Evolutionary conservation across 805 yeast species (phyloP).

Genomic region (Peterozyma xylosa): DNA sequence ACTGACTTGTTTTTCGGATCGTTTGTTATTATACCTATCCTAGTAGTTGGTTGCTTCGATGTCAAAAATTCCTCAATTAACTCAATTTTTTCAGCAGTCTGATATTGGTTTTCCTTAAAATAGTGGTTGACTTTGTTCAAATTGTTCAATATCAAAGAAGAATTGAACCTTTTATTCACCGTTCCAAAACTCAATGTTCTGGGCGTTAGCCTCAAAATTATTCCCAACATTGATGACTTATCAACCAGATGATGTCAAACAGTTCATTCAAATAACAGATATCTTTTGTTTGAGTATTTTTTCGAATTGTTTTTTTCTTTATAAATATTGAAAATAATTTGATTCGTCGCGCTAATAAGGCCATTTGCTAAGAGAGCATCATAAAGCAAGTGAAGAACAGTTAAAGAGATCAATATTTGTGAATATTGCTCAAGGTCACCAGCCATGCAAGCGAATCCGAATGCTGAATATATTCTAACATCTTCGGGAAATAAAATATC

Average conservation of each 20-base stretch:
- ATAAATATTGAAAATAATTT: neutral
- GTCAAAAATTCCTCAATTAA: neutral
- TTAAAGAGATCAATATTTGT: too few species aligned
- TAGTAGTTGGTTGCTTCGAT: neutral
- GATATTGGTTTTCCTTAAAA: conserved; percentile 3
- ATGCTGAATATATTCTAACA: conserved; percentile 19
- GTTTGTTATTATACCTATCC: conserved; percentile 7
- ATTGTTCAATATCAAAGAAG: too few species aligned
- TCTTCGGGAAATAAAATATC: conserved; percentile 44
- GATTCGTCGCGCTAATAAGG: too few species aligned
- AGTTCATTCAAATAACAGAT: conserved; percentile 14
- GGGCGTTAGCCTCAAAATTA: too few species aligned
- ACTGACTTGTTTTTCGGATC: conserved; percentile 1
- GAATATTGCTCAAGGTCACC: too few species aligned
- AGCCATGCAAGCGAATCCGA: too few species aligned
- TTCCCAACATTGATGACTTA: too few species aligned
- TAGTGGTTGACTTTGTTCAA: conserved; percentile 2
- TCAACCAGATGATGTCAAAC: conserved; percentile 9
- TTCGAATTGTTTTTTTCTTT: neutral
- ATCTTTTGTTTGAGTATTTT: too few species aligned
- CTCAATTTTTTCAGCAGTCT: conserved; percentile 3
- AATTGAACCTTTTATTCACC: too few species aligned
- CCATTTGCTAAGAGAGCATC: too few species aligned
- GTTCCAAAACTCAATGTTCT: too few species aligned
- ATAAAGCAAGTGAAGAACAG: too few species aligned